These are phyloP conservation scores for Penicillium manginii DNA, from an alignment of 495 filamentous ascomycete genomes.

Conservation along the genomic window DNA sequence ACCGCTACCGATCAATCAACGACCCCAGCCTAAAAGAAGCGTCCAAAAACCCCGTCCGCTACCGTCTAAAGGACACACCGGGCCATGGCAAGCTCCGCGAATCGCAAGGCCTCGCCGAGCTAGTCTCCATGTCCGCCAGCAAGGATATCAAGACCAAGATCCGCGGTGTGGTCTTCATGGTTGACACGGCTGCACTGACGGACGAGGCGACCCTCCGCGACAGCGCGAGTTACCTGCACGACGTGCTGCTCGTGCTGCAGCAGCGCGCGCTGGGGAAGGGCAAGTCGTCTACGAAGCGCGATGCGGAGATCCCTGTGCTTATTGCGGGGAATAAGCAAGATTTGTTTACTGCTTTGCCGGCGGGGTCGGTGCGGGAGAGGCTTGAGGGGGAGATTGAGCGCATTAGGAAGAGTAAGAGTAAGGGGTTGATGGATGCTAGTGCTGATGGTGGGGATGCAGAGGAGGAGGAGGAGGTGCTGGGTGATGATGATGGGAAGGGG, in stretches of 20 bases:
- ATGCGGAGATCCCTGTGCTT: conserved; percentile 70
- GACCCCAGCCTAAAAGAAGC: conserved; percentile 68
- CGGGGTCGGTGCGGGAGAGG: conserved; percentile 70
- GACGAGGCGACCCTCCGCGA: conserved; percentile 60
- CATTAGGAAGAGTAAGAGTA: conserved; percentile 75
- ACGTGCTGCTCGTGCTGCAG: conserved; percentile 80
- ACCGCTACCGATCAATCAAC: conserved; percentile 69
- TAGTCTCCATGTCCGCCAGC: conserved; percentile 45
- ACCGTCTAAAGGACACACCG: conserved; percentile 85
- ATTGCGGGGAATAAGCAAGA: conserved; percentile 95
- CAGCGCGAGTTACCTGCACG: conserved; percentile 81
- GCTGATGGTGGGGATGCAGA: conserved; percentile 65
- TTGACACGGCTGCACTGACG: conserved; percentile 79
- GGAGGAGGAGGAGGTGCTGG: conserved; percentile 80
- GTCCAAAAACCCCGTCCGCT: conserved; percentile 73
- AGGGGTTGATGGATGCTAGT: conserved; percentile 73
- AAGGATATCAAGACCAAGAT: conserved; percentile 58
- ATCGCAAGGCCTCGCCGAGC: conserved; percentile 47
- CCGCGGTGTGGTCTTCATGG: conserved; percentile 81
- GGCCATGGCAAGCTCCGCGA: conserved; percentile 91
- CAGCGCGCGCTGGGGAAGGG: conserved; percentile 62
- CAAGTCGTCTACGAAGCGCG: conserved; percentile 56
- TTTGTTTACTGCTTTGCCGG: conserved; percentile 89
- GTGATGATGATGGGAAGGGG: conserved; percentile 70
- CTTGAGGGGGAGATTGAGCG: conserved; percentile 83